A percentile compares a stretch with the other conserved stretches of the same genome.
Conservation (phyloP, 2,329 filamentous ascomycete species). For the Hansfordia pulvinata region DNA sequence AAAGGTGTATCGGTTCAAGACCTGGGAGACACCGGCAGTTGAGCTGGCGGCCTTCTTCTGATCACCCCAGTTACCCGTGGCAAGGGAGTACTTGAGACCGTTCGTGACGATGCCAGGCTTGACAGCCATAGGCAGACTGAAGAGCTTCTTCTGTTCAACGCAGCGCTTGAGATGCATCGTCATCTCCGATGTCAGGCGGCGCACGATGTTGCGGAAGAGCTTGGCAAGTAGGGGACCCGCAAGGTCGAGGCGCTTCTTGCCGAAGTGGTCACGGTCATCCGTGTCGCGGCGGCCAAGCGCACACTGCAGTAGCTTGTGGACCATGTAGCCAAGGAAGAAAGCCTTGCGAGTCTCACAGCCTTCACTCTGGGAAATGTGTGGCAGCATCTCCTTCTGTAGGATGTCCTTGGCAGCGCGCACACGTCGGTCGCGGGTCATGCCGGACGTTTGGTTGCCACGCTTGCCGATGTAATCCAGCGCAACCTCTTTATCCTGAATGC, state of each 20-base stretch:
- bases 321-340: conserved; percentile 98
- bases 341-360: conserved; percentile 93
- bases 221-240: conserved; percentile 92
- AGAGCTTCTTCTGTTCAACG: conserved; percentile 77
- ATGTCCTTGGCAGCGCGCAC: conserved; percentile 87
- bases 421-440: conserved; percentile 72
- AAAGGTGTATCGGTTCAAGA: conserved; percentile 95
- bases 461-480: conserved; percentile 93
- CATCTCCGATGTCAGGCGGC: conserved; percentile 82
- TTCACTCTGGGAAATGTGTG: conserved; percentile 90
- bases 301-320: conserved; percentile 88
- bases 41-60: conserved; percentile 96
- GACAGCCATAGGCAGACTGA: conserved; percentile 81
- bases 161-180: conserved; percentile 85
- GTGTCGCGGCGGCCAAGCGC: conserved; percentile 85
- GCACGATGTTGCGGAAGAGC: conserved; percentile 83
- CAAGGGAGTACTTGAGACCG: conserved; percentile 89
- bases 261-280: conserved; percentile 96
- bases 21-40: conserved; percentile 94
- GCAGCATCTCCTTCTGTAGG: conserved; percentile 90
- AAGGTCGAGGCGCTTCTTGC: conserved; percentile 94
- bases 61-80: conserved; percentile 98
- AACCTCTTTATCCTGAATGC: conserved; percentile 88
- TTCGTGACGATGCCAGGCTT: conserved; percentile 87
- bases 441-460: conserved; percentile 60